Evolutionary conservation across 1,284 basidiomycete species (phyloP), one percentile per base, ranked within the genome.

Genomic region (Sporisorium reilianum): DNA sequence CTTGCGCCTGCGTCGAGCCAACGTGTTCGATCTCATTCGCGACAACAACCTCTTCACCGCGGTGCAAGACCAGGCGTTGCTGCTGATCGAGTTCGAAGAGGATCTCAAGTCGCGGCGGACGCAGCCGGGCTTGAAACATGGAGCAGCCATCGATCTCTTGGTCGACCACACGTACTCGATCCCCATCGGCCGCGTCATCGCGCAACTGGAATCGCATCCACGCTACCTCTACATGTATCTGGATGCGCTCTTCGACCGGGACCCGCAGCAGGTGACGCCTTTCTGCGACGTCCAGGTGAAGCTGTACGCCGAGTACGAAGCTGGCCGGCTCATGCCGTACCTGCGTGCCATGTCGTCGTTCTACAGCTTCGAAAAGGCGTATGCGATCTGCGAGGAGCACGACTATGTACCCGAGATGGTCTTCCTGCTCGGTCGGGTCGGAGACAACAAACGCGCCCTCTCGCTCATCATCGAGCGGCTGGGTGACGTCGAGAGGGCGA

Each of bases 371-470:
- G 95, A 98, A 80, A 77, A 94, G 90, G 95, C 96, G n/a, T 96
- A 95, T 85, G 86, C 89, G 51, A 90, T 94, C 18, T 97, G 95
- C 84, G 90, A 91, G 78, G 89, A 91, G 65, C 89, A 90, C 40
- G 94, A 96, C 80, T 89, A 94, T 42, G 95, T 99, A 0, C 90
- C 91, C 0, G 97, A 99, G 86, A 97, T 97, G 93, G 96, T 99
- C 8, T 99, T 97, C 87, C 88, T 99, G 0, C 90, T 99, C 0
- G 97, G 97, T 0, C 90, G 94, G 11, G 97, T 98, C 92, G 97
- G 97, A 7, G 93, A 98, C 85, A 97, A 97, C 85, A 95, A 94
- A 87, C 89, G 93, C 78, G 97, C 97, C 0, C 86, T 99, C 64
- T 93, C 91, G 64, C 88, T 99, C 28, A 98, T 99, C 79, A 98